phyloP scores from a whole-genome alignment of 163 green algal species.

The Volvox carteri region DNA sequence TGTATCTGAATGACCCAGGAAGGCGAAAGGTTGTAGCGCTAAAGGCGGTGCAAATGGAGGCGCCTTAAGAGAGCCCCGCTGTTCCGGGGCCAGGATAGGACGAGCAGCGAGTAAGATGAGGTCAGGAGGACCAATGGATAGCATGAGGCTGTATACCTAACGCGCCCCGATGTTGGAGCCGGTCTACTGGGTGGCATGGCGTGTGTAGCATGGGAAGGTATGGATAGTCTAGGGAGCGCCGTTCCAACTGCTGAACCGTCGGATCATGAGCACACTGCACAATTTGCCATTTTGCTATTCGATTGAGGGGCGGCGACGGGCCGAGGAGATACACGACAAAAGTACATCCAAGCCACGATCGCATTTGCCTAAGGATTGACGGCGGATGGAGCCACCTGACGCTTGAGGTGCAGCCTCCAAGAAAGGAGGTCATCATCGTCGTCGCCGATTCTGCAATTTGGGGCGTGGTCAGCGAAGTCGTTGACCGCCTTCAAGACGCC shows the following conservation, averaged over 20 bases:
- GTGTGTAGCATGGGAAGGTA: too few relatives aligned
- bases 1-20: not conserved
- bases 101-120: too few relatives aligned
- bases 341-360: not conserved
- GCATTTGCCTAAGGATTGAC: not conserved
- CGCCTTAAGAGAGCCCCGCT: too few relatives aligned
- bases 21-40: not conserved
- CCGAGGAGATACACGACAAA: not conserved
- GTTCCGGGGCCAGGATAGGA: too few relatives aligned
- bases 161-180: too few relatives aligned
- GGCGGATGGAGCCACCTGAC: constrained; percentile 29
- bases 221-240: not conserved
- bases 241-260: not conserved
- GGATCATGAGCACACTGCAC: not conserved
- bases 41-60: not conserved
- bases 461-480: not conserved
- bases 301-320: not conserved
- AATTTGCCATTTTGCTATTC: not conserved
- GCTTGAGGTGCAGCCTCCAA: constrained; percentile 27
- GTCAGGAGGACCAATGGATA: too few relatives aligned
- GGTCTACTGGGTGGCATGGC: too few relatives aligned
- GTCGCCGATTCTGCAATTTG: not conserved
- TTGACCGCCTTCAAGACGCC: not conserved
- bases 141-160: too few relatives aligned
- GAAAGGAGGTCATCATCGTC: constrained; percentile 10